Evolutionary conservation across 2,329 filamentous ascomycete genomes (phyloP).

Genomic region (Aulographum hederae): DNA sequence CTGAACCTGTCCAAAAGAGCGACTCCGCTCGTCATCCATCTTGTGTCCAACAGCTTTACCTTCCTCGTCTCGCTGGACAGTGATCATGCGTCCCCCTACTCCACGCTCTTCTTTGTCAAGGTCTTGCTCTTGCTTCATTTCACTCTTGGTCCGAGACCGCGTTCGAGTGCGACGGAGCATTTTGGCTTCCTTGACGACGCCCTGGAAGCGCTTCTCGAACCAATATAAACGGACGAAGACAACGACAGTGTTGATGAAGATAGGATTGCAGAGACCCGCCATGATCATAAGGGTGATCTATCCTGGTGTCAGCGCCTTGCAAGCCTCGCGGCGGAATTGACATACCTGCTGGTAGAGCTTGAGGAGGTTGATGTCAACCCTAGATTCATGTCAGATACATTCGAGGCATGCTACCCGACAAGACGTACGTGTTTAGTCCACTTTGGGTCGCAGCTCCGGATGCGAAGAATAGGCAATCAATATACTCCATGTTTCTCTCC

Average conservation of each 20-base stretch:
- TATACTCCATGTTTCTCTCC: constrained; percentile 47
- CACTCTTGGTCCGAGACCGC: constrained; percentile 34
- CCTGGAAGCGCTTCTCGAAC: constrained; percentile 93
- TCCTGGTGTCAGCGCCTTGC: neutral
- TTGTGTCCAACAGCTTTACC: constrained; percentile 35
- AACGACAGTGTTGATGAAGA: constrained; percentile 41
- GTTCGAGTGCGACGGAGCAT: constrained; percentile 45
- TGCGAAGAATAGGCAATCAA: constrained; percentile 81
- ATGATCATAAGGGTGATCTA: constrained; percentile 35
- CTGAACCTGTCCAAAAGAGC: constrained; percentile 9
- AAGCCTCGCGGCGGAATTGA: constrained; percentile 21
- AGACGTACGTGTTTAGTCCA: constrained; percentile 58
- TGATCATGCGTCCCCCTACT: constrained; percentile 47
- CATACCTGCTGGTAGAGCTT: constrained; percentile 32
- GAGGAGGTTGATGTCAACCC: constrained; percentile 29
- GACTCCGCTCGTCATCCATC: no score
- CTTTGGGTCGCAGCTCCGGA: constrained; percentile 78
- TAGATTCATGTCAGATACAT: constrained; percentile 6
- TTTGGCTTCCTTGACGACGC: constrained; percentile 58
- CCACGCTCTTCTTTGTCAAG: constrained; percentile 37
- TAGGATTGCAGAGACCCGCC: constrained; percentile 19
- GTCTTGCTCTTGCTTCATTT: constrained; percentile 27
- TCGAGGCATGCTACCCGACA: neutral
- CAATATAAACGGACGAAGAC: constrained; percentile 90
- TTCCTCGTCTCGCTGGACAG: constrained; percentile 41